Conservation (phyloP, 352 stramenopile species). For the Phytophthora cactorum region DNA sequence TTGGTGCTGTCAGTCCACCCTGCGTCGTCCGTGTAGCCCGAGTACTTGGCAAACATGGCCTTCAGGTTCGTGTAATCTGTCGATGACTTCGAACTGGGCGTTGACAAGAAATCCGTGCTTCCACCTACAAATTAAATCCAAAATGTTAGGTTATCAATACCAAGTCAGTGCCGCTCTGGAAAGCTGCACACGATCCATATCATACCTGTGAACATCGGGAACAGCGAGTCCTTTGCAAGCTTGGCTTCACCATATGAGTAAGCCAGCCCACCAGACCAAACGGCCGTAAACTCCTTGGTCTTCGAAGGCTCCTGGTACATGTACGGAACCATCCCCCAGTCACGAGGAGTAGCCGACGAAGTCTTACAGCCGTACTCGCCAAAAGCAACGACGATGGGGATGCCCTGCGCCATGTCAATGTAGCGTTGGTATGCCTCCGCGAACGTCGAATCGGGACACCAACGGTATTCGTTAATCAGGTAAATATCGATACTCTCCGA, state of each 20-base stretch:
- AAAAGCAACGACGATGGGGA: slow-evolving; percentile 82
- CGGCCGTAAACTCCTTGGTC: slow-evolving; percentile 73
- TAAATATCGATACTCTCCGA: slow-evolving; percentile 88
- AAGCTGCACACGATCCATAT: not conserved
- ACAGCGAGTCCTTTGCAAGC: slow-evolving; percentile 65
- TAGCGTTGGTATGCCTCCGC: slow-evolving; percentile 75
- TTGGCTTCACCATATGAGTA: slow-evolving; percentile 90
- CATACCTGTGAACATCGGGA: slow-evolving; percentile 84
- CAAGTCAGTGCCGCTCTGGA: not conserved
- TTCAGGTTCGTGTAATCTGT: slow-evolving; percentile 83
- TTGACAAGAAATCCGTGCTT: slow-evolving; percentile 63
- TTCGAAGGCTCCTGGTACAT: slow-evolving; percentile 72
- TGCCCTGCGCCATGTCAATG: slow-evolving; percentile 72
- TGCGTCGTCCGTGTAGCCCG: slow-evolving; percentile 54
- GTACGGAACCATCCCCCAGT: slow-evolving; percentile 85
- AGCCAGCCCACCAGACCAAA: slow-evolving; percentile 84
- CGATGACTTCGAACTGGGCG: slow-evolving; percentile 64
- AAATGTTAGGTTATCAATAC: slow-evolving; percentile 15
- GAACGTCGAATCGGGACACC: slow-evolving; percentile 76
- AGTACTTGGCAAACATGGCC: slow-evolving; percentile 69
- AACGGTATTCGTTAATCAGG: slow-evolving; percentile 91
- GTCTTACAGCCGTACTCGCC: slow-evolving; percentile 86
- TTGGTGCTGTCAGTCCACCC: slow-evolving; percentile 63
- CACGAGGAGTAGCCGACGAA: slow-evolving; percentile 45
- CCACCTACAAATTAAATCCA: slow-evolving; percentile 43